Percentiles rank a stretch among this genome's conserved stretches.
phyloP scores from a whole-genome alignment of 257 asterid genomes.

The Plantago major region DNA sequence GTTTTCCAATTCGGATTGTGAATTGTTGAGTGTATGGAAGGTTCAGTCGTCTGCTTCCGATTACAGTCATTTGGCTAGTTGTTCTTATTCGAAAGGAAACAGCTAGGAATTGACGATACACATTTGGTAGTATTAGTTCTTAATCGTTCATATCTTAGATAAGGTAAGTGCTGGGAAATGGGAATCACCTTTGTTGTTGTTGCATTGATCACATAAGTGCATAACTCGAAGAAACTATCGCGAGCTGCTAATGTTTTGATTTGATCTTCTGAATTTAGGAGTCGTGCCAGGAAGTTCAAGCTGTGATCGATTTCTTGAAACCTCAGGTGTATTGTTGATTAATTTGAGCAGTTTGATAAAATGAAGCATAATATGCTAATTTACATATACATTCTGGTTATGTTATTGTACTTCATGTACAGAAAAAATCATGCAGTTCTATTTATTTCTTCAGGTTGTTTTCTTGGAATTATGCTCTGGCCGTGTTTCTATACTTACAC shows the following conservation, averaged over 20 bases:
- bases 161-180: no score
- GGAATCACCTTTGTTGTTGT: background rate
- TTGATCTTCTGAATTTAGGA: constrained; percentile 45
- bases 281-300: constrained; percentile 81
- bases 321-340: constrained; percentile 53
- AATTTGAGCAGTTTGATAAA: constrained; percentile 17
- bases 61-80: no score
- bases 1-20: background rate
- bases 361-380: constrained; percentile 14
- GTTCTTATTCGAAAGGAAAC: no score
- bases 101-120: no score
- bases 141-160: no score
- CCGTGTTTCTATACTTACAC: constrained; percentile 67
- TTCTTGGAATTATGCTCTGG: constrained; percentile 84
- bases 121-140: no score
- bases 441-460: constrained; percentile 52
- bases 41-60: no score
- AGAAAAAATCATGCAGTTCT: background rate
- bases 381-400: constrained; percentile 10
- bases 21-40: no score
- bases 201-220: background rate
- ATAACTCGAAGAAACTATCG: background rate
- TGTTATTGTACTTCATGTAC: background rate
- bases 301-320: constrained; percentile 72
- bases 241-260: background rate